Evolutionary conservation across 116 monocot genomes (phyloP).

Genomic region (Papilionanthe hybrid): DNA sequence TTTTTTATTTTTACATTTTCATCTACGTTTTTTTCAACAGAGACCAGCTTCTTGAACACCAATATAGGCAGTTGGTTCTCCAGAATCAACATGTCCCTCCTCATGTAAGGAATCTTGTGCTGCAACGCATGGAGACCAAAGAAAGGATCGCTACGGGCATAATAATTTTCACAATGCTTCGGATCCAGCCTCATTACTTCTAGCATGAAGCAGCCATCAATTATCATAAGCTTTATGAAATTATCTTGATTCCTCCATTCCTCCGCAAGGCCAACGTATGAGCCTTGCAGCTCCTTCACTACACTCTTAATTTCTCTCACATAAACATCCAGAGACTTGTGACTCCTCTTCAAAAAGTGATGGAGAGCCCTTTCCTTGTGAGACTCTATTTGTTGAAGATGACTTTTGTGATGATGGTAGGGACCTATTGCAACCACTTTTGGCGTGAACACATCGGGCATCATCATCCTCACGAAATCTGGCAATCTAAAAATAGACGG

Average conservation of each 20-base stretch:
- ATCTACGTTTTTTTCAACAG: neutral
- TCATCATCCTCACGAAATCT: neutral
- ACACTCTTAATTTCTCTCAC: neutral
- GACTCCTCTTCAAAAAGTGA: neutral
- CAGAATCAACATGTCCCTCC: conserved; percentile 36
- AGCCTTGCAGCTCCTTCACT: neutral
- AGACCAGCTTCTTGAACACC: conserved; percentile 20
- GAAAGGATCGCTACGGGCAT: conserved; percentile 9
- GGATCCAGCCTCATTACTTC: neutral
- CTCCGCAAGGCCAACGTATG: neutral
- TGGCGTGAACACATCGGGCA: neutral
- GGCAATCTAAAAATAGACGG: conserved; percentile 4
- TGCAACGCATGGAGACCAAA: conserved; percentile 4
- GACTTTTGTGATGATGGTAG: neutral
- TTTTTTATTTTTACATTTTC: neutral
- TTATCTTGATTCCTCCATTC: neutral
- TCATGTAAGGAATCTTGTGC: conserved; percentile 21
- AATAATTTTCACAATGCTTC: neutral
- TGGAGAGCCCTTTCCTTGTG: conserved; percentile 11
- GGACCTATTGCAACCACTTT: neutral
- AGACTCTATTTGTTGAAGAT: neutral
- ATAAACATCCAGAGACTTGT: neutral
- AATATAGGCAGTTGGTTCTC: conserved; percentile 38
- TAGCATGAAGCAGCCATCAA: conserved; percentile 20
- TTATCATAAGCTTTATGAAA: conserved; percentile 8